phyloP scores from a whole-genome alignment of 129 eudicot genomes.

The Saussurea involucrata region DNA sequence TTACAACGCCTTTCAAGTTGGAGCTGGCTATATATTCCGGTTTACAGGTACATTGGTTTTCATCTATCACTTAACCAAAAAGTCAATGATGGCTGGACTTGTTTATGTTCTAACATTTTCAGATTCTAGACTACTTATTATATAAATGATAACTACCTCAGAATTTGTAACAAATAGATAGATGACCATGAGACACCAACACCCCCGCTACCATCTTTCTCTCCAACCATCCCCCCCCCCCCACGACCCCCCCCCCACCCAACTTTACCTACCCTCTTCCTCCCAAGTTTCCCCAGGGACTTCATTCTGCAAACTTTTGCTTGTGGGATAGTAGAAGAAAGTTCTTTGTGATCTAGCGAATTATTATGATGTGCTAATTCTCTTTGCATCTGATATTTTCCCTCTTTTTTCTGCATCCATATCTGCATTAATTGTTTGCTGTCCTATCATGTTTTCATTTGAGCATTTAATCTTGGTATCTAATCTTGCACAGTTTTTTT shows the following conservation, averaged over 20 bases:
- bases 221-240: too few species aligned
- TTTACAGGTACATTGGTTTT: constrained; percentile 45
- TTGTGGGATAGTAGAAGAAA: too few species aligned
- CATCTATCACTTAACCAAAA: not conserved
- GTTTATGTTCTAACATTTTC: not conserved
- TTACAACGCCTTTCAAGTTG: constrained; percentile 66
- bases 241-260: not conserved
- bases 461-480: not conserved
- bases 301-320: too few species aligned
- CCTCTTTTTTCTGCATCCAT: not conserved
- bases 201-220: not conserved
- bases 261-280: not conserved
- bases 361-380: too few species aligned
- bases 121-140: not conserved
- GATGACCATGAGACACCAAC: not conserved
- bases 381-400: not conserved
- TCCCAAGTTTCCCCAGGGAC: too few species aligned
- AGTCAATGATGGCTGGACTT: not conserved
- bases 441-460: not conserved
- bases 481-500: constrained; percentile 5
- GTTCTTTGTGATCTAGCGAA: too few species aligned
- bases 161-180: not conserved
- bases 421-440: not conserved
- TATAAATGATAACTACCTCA: not conserved
- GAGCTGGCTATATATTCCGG: constrained; percentile 85